phyloP scores from a whole-genome alignment of 495 filamentous ascomycete genomes.

The Cudoniella acicularis region DNA sequence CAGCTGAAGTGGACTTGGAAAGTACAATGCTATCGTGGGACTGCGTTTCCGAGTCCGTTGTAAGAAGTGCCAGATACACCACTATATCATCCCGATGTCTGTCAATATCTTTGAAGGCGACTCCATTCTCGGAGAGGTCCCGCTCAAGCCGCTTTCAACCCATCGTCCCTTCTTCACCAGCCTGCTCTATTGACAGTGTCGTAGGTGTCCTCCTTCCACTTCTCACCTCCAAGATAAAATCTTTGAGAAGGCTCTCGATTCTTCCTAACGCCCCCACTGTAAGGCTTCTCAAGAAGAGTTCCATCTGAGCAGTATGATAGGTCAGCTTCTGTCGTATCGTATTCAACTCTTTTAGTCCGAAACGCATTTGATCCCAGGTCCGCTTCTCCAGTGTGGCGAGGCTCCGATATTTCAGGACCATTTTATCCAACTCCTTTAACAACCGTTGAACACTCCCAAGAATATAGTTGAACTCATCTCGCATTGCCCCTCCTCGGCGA shows the following conservation, averaged over 20 bases:
- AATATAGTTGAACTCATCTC: neutral
- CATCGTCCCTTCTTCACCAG: neutral
- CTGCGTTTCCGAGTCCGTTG: neutral
- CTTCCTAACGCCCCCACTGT: neutral
- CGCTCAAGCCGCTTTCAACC: neutral
- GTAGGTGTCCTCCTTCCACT: neutral
- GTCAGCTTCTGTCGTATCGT: constrained; percentile 6
- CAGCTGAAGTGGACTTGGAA: neutral
- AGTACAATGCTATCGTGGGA: neutral
- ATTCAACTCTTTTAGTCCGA: neutral
- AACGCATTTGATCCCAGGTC: constrained; percentile 13
- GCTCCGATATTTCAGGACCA: constrained; percentile 10
- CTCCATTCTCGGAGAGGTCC: neutral
- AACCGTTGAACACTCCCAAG: neutral
- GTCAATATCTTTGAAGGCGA: neutral
- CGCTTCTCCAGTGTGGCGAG: constrained; percentile 8
- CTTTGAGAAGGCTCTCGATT: constrained; percentile 11
- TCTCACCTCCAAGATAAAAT: constrained; percentile 4
- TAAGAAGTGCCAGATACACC: neutral
- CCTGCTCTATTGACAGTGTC: neutral
- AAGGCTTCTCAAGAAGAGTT: constrained; percentile 1
- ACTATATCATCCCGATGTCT: neutral
- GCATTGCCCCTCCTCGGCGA: neutral
- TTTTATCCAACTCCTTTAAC: constrained; percentile 1
- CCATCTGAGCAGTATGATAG: neutral